Base-by-base conservation (phyloP, 352 stramenopile genomes). In the Globisporangium heterothallicum region DNA sequence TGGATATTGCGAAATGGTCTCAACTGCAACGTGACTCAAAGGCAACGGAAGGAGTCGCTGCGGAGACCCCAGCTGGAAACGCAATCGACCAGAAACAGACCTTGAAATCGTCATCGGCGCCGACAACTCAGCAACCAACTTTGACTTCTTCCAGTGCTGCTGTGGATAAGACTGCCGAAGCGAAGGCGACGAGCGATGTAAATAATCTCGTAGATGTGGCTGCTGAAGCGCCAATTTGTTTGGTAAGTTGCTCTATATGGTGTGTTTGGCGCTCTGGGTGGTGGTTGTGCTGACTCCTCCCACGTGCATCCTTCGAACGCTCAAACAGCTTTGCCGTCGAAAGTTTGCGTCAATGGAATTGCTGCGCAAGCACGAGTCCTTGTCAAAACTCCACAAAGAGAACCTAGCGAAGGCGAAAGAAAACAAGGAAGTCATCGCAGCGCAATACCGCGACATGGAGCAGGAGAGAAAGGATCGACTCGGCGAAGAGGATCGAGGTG, bases 1-100 rank as follows among this genome's bases (percentile, higher is more conserved):
- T 72, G 18, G 75, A 94, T 52, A 94, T 92, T 35, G 84, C 81
- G 7, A 91, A 90, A 56, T 94, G 81, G 84, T 90, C 81, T 1
- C 81, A 86, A 29, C 61, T 74, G 4, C 78, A 88, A 40, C 49
- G 48, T 1, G 56, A 69, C 26, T 45, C 58, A 6, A 72, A 62
- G 18, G 60, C 63, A 10, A 62, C 64, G 40, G 25, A 41, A 8
- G 25, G 66, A 18, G 29, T 27, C 6, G 19, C 1, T 27, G 14
- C 6, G 3, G 29, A 62, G 12, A 66, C 6, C 49, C 32, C n/a
- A 14, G 29, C n/a, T n/a, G n/a, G n/a, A n/a, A n/a, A n/a, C n/a
- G n/a, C n/a, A n/a, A n/a, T n/a, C n/a, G n/a, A n/a, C n/a, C n/a
- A n/a, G n/a, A n/a, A n/a, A n/a, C n/a, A n/a, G n/a, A n/a, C n/a